Percentiles rank a stretch among this genome's conserved stretches.
Conservation (phyloP, 345 rosid genomes). For the Citrus sp. region DNA sequence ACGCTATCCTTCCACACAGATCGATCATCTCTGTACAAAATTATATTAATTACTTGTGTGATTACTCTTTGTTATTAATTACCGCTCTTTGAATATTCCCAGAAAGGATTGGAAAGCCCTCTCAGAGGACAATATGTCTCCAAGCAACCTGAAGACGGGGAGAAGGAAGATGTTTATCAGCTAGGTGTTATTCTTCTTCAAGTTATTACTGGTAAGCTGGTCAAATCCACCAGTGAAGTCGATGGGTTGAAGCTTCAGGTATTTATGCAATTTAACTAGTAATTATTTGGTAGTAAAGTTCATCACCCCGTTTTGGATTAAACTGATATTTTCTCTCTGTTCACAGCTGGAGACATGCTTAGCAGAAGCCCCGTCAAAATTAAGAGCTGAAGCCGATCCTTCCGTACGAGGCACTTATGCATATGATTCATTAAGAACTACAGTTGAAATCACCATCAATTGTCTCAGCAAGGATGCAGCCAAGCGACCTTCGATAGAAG, state of each 20-base stretch:
- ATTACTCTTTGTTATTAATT: neutral
- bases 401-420: conserved; percentile 65
- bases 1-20: too few species aligned
- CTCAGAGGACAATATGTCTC: conserved; percentile 19
- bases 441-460: conserved; percentile 63
- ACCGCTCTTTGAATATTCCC: conserved; percentile 4
- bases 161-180: conserved; percentile 85
- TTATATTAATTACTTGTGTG: too few species aligned
- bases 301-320: too few species aligned
- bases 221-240: conserved; percentile 44
- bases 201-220: conserved; percentile 59
- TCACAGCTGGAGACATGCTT: conserved; percentile 59
- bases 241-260: conserved; percentile 60
- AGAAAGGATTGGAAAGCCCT: conserved; percentile 58
- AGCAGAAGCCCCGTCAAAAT: conserved; percentile 52
- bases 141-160: conserved; percentile 29
- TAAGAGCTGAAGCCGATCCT: conserved; percentile 51
- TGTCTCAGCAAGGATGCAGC: conserved; percentile 60
- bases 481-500: conserved; percentile 80
- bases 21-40: too few species aligned
- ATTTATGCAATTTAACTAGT: neutral
- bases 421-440: conserved; percentile 71
- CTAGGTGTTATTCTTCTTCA: conserved; percentile 71
- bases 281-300: neutral
- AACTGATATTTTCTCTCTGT: neutral